Evolutionary conservation across 768 basidiomycete species (phyloP).

Genomic region (Mycena metata): DNA sequence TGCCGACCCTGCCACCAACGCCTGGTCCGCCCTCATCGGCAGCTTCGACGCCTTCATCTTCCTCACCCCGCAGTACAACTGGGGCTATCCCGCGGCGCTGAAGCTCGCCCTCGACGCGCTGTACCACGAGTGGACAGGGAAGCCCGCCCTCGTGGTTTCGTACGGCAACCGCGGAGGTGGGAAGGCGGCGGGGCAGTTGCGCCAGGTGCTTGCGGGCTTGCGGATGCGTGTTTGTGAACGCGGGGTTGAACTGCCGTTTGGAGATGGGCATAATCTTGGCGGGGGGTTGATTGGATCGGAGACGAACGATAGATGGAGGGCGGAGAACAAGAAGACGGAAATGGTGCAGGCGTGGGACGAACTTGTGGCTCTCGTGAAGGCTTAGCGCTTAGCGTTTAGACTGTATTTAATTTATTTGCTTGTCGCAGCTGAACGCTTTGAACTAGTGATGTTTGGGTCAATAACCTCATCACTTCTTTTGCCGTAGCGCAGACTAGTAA

Average conservation of each 20-base stretch:
- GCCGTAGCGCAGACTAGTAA: no score
- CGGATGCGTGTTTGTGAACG: slow-evolving; percentile 26
- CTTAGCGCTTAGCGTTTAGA: no score
- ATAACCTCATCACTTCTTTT: no score
- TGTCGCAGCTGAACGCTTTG: no score
- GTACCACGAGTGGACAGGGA: slow-evolving; percentile 53
- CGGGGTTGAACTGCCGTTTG: slow-evolving; percentile 29
- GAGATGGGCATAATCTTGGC: slow-evolving; percentile 1
- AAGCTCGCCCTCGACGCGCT: slow-evolving; percentile 58
- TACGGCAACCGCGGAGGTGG: slow-evolving; percentile 52
- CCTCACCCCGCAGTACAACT: slow-evolving; percentile 57
- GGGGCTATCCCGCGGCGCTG: slow-evolving; percentile 52
- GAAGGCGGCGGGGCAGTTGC: slow-evolving; percentile 45
- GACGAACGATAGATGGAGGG: slow-evolving; percentile 25
- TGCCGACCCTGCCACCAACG: slow-evolving; percentile 43
- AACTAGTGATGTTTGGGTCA: no score
- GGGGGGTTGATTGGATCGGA: slow-evolving; percentile 20
- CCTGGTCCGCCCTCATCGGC: slow-evolving; percentile 48
- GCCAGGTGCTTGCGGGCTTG: slow-evolving; percentile 43
- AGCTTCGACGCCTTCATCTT: slow-evolving; percentile 50
- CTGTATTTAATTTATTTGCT: no score
- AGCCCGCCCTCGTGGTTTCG: slow-evolving; percentile 50
- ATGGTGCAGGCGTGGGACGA: slow-evolving; percentile 26
- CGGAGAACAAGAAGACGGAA: slow-evolving; percentile 32
- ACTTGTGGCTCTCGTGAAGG: slow-evolving; percentile 5